Base-by-base conservation (phyloP, 176 grass and related monocot species). In the Aegilops sharonensis region DNA sequence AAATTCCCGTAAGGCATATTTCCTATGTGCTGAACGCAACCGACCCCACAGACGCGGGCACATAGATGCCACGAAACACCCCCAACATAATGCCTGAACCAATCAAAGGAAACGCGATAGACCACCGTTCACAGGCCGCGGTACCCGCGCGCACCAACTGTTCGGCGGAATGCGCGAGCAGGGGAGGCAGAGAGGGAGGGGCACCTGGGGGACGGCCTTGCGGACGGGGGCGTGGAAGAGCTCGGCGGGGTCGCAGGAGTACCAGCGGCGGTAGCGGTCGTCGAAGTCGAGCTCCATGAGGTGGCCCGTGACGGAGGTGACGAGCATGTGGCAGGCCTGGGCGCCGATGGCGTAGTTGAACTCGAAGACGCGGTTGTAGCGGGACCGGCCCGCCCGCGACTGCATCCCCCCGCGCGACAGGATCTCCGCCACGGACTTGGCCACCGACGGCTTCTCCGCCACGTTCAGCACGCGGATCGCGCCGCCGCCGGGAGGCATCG, bases 281-380 rank as follows among this genome's bases (percentile, higher is more conserved):
- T 96, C 94, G 78, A 98, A 98, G 8, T 98, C 92, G 56, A 98
- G 93, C 80, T 98, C 97, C 97, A 98, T 98, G 73, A 98, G 89
- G 81, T 98, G 94, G 20, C 97, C 97, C 40, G 93, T 98, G 92
- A 98, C 97, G 72, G 94, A 98, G 82, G 97, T 98, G 75, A 96
- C 88, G 61, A 85, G 87, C 97, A 94, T 98, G 82, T 75, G 84
- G 87, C 97, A 95, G 70, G 82, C 52, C 18, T 78, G 88, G 36
- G 40, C 64, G 37, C 85, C 87, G 81, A 92, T 96, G 82, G 78
- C 30, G 88, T 96, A 92, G 76, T 79, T 91, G 79, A 98, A 98
- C 87, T 98, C 90, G 78, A 98, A 98, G 45, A 98, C 56, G 77
- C 97, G 97, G 69, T 98, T 98, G 85, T 94, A 98, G 25, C 77